These are phyloP conservation scores for Sporothrix schenckii DNA, from an alignment of 2,329 filamentous ascomycete genomes.

Conservation along the genomic window DNA sequence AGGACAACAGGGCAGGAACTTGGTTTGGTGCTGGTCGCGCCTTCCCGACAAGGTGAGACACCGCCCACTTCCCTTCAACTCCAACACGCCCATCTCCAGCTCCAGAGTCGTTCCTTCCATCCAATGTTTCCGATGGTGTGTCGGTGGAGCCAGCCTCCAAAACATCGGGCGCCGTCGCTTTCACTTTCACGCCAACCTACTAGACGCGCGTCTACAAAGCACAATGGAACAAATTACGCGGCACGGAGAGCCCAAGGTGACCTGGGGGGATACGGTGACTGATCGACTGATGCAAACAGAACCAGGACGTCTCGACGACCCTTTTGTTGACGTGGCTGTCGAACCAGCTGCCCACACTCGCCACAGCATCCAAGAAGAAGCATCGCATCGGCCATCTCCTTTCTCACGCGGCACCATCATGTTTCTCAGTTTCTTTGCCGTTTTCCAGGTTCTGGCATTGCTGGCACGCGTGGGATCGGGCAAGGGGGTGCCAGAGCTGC, in stretches of 20 bases:
- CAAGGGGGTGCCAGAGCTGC: constrained; percentile 20
- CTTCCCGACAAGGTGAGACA: constrained; percentile 21
- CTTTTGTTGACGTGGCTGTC: neutral
- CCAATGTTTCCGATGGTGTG: neutral
- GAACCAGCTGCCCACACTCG: too few species aligned
- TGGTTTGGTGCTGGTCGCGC: neutral
- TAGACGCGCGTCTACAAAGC: neutral
- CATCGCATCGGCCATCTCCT: too few species aligned
- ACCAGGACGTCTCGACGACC: neutral
- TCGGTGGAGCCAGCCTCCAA: neutral
- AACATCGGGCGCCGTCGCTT: neutral
- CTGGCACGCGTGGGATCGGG: neutral
- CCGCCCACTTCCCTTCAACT: neutral
- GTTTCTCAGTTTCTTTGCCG: constrained; percentile 14
- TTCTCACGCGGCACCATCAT: constrained; percentile 7
- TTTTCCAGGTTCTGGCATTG: constrained; percentile 21
- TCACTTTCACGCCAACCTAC: neutral
- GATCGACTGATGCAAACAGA: neutral
- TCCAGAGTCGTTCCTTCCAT: constrained; percentile 1
- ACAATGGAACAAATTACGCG: neutral
- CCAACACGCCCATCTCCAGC: constrained; percentile 1
- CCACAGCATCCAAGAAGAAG: neutral
- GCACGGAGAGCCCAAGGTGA: neutral
- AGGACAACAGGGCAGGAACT: neutral
- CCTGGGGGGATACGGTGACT: neutral